phyloP scores from a whole-genome alignment of 176 grass and related monocot genomes.

The Phyllostachys edulis region DNA sequence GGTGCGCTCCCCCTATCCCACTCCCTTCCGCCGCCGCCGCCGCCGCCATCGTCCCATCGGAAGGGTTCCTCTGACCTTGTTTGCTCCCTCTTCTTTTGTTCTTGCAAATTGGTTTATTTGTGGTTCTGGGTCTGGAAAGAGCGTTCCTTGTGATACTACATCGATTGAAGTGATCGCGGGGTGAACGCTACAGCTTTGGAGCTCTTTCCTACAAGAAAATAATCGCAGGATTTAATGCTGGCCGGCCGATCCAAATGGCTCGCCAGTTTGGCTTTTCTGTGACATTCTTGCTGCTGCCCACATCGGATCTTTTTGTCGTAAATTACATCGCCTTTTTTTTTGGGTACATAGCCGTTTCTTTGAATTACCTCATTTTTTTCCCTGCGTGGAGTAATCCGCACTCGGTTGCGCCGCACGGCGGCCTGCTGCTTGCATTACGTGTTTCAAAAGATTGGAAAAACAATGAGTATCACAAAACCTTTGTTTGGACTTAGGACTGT shows the following conservation, averaged over 20 bases:
- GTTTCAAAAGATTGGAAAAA: no score
- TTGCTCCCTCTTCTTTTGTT: background rate
- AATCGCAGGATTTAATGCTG: constrained; percentile 53
- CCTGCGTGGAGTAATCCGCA: no score
- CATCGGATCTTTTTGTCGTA: background rate
- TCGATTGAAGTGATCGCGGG: background rate
- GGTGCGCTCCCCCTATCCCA: no score
- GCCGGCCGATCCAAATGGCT: constrained; percentile 25
- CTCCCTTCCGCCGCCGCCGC: background rate
- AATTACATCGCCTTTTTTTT: background rate
- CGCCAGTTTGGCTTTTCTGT: constrained; percentile 61
- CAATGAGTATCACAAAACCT: no score
- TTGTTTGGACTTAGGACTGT: no score
- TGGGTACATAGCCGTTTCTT: no score
- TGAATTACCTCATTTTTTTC: no score
- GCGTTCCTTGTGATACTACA: background rate
- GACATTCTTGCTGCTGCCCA: background rate
- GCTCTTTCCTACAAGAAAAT: constrained; percentile 25
- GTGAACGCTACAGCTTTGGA: background rate
- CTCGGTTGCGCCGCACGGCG: no score
- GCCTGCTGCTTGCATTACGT: no score
- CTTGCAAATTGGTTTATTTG: background rate
- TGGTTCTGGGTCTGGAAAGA: constrained; percentile 9
- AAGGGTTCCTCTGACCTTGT: background rate
- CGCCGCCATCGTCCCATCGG: background rate